Percentiles rank a stretch among this genome's conserved stretches.
These are phyloP conservation scores for Aspergillus sojae DNA, from an alignment of 2,329 filamentous ascomycete species.

Conservation along the genomic window DNA sequence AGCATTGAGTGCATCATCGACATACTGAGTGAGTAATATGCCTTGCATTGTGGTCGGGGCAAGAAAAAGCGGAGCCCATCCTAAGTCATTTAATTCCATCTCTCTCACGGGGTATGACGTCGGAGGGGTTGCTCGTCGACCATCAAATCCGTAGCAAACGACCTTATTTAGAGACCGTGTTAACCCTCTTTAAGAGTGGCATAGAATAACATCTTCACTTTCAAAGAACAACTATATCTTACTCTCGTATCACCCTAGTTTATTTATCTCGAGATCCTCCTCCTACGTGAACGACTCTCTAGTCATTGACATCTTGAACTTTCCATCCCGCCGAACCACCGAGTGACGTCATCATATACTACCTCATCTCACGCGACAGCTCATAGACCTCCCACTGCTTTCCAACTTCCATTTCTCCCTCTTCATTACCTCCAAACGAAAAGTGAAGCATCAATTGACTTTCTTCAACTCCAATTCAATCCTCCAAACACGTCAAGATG, in stretches of 20 bases:
- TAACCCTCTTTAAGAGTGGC: not conserved
- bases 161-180: constrained; percentile 5
- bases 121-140: not conserved
- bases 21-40: not conserved
- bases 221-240: not conserved
- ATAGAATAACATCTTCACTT: not conserved
- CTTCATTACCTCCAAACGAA: not conserved
- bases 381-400: not conserved
- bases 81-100: not conserved
- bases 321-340: not conserved
- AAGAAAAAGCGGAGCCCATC: constrained; percentile 1
- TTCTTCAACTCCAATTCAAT: constrained; percentile 8
- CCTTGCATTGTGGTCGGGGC: not conserved
- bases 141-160: not conserved
- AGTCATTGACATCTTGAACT: not conserved
- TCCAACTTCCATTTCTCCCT: not conserved
- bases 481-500: constrained; percentile 51
- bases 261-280: too few species aligned
- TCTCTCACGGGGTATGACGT: constrained; percentile 7
- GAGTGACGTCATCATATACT: constrained; percentile 27
- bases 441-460: not conserved
- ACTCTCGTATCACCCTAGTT: not conserved
- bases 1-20: not conserved
- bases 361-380: constrained; percentile 6
- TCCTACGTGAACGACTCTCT: too few species aligned